These are phyloP conservation scores for Arthrobotrys sphaeroides DNA, from an alignment of 2,329 filamentous ascomycete species.

Conservation along the genomic window DNA sequence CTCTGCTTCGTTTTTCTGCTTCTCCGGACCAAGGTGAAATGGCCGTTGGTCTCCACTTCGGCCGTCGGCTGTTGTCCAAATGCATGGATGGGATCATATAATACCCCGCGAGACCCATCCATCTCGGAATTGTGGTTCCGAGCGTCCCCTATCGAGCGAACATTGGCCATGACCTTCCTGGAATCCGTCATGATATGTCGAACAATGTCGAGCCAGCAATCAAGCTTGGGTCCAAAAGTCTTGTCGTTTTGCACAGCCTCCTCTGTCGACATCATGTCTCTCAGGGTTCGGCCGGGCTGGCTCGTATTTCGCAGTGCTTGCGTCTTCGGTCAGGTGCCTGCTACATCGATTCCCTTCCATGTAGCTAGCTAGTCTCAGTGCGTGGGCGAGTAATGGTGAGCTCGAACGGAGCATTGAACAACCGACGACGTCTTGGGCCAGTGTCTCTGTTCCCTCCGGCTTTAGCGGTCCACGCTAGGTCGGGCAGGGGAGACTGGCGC, in stretches of 20 bases:
- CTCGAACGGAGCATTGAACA: slow-evolving; percentile 21
- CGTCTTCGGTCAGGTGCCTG: slow-evolving; percentile 5
- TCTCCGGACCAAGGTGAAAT: neutral
- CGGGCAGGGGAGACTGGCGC: slow-evolving; percentile 13
- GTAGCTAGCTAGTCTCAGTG: too few species aligned
- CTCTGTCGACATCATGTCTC: slow-evolving; percentile 28
- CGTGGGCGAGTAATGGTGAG: neutral
- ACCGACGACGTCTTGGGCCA: slow-evolving; percentile 16
- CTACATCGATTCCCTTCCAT: too few species aligned
- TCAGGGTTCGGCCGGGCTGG: neutral
- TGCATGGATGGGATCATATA: slow-evolving; percentile 20
- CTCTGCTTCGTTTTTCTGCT: too few species aligned
- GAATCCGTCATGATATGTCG: slow-evolving; percentile 2
- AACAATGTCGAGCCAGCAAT: neutral
- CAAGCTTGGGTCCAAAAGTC: slow-evolving; percentile 4
- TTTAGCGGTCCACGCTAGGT: slow-evolving; percentile 30
- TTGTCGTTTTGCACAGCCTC: slow-evolving; percentile 52
- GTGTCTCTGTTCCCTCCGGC: too few species aligned
- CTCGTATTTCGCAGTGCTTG: slow-evolving; percentile 30
- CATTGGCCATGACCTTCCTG: neutral
- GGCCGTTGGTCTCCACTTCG: neutral
- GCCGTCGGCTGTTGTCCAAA: slow-evolving; percentile 11
- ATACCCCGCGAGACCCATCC: slow-evolving; percentile 21
- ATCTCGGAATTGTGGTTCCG: slow-evolving; percentile 33
- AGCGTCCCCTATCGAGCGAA: slow-evolving; percentile 43